phyloP scores from a whole-genome alignment of 805 yeast species.

The Pichia sporocuriosa region DNA sequence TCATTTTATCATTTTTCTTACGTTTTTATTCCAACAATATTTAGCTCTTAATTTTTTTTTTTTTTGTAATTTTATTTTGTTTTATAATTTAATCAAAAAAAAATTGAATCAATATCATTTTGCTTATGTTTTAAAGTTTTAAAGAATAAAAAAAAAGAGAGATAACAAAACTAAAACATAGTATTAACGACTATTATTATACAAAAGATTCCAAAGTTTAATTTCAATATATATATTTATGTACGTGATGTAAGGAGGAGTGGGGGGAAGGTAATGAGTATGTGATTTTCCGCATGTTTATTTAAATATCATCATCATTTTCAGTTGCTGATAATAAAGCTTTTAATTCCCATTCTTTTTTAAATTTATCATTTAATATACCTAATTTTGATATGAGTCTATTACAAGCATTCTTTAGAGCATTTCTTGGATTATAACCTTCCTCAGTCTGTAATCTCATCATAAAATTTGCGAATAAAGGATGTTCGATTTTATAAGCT shows the following conservation, averaged over 20 bases:
- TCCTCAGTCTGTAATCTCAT: constrained; percentile 95
- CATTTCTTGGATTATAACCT: constrained; percentile 86
- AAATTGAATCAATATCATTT: no score
- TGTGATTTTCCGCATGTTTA: not conserved
- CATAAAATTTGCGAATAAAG: constrained; percentile 89
- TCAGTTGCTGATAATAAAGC: constrained; percentile 55
- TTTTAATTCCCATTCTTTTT: constrained; percentile 89
- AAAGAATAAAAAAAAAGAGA: no score
- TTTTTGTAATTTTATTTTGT: no score
- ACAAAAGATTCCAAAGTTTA: not conserved
- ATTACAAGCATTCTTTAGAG: constrained; percentile 84
- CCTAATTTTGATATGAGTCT: constrained; percentile 74
- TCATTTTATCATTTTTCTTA: no score
- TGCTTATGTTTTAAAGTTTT: no score
- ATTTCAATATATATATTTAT: no score
- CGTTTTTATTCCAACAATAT: no score
- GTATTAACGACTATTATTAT: constrained; percentile 1
- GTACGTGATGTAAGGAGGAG: not conserved
- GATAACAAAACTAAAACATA: no score
- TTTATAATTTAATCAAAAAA: no score
- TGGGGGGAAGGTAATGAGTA: not conserved
- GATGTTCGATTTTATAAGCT: constrained; percentile 97
- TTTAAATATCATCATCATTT: constrained; percentile 30
- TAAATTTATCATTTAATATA: constrained; percentile 67
- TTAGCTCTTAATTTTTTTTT: no score